Evolutionary conservation across 2,329 filamentous ascomycete species (phyloP).

Genomic region (Pseudogymnoascus sp.): DNA sequence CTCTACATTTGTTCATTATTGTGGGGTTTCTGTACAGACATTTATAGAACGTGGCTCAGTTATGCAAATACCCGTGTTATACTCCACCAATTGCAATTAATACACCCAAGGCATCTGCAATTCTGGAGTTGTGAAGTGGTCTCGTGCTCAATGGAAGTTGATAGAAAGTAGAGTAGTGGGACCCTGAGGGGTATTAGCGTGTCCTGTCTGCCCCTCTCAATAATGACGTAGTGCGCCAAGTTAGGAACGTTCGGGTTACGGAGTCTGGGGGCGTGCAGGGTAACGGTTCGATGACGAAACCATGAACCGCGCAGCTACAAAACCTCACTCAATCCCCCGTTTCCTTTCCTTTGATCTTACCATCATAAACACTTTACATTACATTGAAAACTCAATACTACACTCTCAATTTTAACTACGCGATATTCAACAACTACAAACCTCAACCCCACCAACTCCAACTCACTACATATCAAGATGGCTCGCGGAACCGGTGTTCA

Average conservation of each 20-base stretch:
- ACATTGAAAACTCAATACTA: not conserved
- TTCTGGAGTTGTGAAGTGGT: not conserved
- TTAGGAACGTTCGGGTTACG: not conserved
- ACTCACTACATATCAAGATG: slow-evolving; percentile 33
- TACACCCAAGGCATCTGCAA: not conserved
- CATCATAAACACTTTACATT: slow-evolving; percentile 6
- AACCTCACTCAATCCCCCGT: not conserved
- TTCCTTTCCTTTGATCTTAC: slow-evolving; percentile 5
- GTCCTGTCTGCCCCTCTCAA: not conserved
- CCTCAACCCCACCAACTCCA: slow-evolving; percentile 1
- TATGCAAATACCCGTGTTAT: slow-evolving; percentile 3
- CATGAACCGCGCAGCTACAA: slow-evolving; percentile 7
- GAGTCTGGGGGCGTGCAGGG: not conserved
- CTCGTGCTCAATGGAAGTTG: slow-evolving; percentile 7
- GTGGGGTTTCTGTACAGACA: slow-evolving; percentile 4
- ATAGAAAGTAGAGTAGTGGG: slow-evolving; percentile 8
- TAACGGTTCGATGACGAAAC: slow-evolving; percentile 5
- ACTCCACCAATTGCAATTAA: slow-evolving; percentile 8
- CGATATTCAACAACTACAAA: not conserved
- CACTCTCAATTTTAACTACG: not conserved
- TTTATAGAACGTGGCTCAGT: slow-evolving; percentile 10
- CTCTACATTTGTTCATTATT: slow-evolving; percentile 1
- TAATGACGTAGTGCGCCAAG: slow-evolving; percentile 9
- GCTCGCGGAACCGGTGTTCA: slow-evolving; percentile 49
- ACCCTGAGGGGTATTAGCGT: not conserved